phyloP scores from a whole-genome alignment of 2,329 filamentous ascomycete species.

The Fusarium clavum region DNA sequence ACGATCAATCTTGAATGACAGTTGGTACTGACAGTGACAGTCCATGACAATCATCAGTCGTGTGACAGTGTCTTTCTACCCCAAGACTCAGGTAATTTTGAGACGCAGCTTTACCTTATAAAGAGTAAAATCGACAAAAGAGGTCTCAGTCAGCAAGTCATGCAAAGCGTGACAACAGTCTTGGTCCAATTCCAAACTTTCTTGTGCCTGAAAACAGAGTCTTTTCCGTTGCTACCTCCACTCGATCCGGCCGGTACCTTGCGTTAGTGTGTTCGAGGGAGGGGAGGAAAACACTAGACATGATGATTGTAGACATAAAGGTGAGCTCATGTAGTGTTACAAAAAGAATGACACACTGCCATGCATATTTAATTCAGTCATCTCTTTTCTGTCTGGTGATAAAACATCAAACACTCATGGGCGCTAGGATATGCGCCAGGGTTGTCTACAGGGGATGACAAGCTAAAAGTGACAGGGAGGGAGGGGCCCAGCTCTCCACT shows the following conservation, averaged over 20 bases:
- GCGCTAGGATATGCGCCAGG: conserved; percentile 8
- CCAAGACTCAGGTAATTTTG: conserved; percentile 7
- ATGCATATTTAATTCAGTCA: not conserved
- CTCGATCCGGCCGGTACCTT: conserved; percentile 25
- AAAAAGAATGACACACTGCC: accelerated
- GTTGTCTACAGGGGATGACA: not conserved
- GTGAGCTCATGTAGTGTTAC: not conserved
- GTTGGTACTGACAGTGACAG: not conserved
- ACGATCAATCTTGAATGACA: conserved; percentile 30
- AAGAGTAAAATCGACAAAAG: conserved; percentile 1
- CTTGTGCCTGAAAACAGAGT: conserved; percentile 13
- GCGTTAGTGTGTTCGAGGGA: conserved; percentile 16
- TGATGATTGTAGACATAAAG: conserved; percentile 14
- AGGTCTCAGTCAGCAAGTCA: conserved; percentile 25
- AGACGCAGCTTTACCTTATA: conserved; percentile 23
- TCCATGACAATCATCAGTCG: conserved; percentile 19
- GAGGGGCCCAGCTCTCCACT: conserved; percentile 3
- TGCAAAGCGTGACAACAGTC: not conserved
- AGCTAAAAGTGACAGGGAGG: conserved; percentile 22
- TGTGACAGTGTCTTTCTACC: conserved; percentile 13
- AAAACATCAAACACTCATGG: conserved; percentile 14
- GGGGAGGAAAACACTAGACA: conserved; percentile 3
- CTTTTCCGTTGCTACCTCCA: conserved; percentile 16
- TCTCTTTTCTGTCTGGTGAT: conserved; percentile 12
- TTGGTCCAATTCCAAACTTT: conserved; percentile 18